Conservation (phyloP, 2,329 filamentous ascomycete genomes). For the Monosporascus sp. region DNA sequence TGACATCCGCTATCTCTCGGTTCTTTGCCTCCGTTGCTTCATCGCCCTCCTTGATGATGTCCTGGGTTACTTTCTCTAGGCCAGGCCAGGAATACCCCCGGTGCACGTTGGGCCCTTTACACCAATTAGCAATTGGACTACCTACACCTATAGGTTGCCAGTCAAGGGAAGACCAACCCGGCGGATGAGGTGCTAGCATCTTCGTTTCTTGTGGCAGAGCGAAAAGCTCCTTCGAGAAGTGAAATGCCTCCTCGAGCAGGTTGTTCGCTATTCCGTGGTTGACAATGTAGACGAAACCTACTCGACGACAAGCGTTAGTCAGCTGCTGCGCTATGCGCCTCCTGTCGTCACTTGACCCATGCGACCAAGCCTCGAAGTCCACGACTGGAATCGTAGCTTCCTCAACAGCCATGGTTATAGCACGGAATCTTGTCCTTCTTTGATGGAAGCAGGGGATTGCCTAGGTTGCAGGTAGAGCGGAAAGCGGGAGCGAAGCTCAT, state of each 20-base stretch:
- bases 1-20: slow-evolving; percentile 43
- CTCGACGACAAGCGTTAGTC: slow-evolving; percentile 24
- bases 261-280: slow-evolving; percentile 28
- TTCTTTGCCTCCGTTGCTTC: slow-evolving; percentile 35
- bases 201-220: slow-evolving; percentile 27
- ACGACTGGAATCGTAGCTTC: slow-evolving; percentile 18
- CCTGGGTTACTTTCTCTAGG: slow-evolving; percentile 47
- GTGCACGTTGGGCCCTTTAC: slow-evolving; percentile 39
- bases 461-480: too few relatives aligned
- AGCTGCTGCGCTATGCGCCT: slow-evolving; percentile 21
- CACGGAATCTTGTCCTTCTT: not conserved
- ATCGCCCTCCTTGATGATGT: slow-evolving; percentile 33
- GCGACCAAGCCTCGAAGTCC: slow-evolving; percentile 18
- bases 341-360: slow-evolving; percentile 15
- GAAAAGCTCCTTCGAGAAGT: slow-evolving; percentile 27
- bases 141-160: not conserved
- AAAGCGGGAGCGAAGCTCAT: too few relatives aligned
- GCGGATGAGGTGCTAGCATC: slow-evolving; percentile 31
- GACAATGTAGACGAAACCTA: slow-evolving; percentile 27
- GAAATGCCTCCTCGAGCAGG: slow-evolving; percentile 32
- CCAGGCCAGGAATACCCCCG: slow-evolving; percentile 53
- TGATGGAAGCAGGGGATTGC: not conserved
- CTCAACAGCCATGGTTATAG: slow-evolving; percentile 3
- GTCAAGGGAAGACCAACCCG: slow-evolving; percentile 12
- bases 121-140: not conserved